phyloP scores from a whole-genome alignment of 2,329 filamentous ascomycete species.

The Penicillium sp. region DNA sequence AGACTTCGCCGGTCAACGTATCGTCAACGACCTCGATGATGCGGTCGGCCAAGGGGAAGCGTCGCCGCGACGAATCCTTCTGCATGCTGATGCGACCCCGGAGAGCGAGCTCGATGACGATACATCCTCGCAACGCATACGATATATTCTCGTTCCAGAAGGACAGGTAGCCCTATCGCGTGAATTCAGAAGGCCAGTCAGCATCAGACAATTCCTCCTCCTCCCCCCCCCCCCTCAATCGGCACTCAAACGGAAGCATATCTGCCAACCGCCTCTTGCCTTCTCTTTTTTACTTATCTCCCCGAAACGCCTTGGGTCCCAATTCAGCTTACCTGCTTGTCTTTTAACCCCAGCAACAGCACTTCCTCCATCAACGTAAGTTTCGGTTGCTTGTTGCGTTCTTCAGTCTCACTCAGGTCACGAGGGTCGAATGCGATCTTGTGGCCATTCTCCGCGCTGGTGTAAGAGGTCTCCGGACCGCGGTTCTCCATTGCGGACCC shows the following conservation, averaged over 20 bases:
- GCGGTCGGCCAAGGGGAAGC: slow-evolving; percentile 87
- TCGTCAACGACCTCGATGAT: slow-evolving; percentile 97
- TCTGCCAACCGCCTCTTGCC: background rate
- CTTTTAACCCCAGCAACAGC: slow-evolving; percentile 87
- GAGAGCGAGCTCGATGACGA: slow-evolving; percentile 95
- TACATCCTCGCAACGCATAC: slow-evolving; percentile 93
- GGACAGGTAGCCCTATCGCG: slow-evolving; percentile 78
- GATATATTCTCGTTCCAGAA: slow-evolving; percentile 99
- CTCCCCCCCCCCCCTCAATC: background rate
- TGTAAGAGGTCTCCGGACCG: slow-evolving; percentile 74
- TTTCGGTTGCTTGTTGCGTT: slow-evolving; percentile 96
- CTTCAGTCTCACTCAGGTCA: slow-evolving; percentile 93
- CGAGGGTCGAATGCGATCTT: slow-evolving; percentile 97
- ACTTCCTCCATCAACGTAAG: slow-evolving; percentile 98
- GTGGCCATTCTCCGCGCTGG: slow-evolving; percentile 82
- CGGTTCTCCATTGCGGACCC: slow-evolving; percentile 52
- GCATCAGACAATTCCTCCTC: slow-evolving; percentile 9
- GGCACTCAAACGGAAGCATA: slow-evolving; percentile 1
- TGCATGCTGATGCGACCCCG: slow-evolving; percentile 97
- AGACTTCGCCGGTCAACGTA: slow-evolving; percentile 89
- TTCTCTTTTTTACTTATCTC: background rate
- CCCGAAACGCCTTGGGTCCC: background rate
- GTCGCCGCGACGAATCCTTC: slow-evolving; percentile 84
- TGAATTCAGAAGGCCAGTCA: slow-evolving; percentile 15
- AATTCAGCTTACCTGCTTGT: slow-evolving; percentile 79